Percentiles rank a stretch among this genome's conserved stretches.
These are phyloP conservation scores for Aquilaria yunnanensis DNA, from an alignment of 345 rosid genomes.

Conservation along the genomic window DNA sequence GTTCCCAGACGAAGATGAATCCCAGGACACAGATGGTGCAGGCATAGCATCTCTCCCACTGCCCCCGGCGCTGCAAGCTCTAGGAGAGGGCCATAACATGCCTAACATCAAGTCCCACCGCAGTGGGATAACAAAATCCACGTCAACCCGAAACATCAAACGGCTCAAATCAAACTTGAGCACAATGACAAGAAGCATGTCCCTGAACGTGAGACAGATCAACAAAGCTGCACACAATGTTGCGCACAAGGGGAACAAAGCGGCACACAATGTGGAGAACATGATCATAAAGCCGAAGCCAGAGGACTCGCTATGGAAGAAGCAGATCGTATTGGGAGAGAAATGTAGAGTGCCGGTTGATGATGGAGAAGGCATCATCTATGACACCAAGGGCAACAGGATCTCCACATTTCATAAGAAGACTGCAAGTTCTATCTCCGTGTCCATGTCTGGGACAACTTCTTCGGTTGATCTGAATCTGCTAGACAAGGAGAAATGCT, in stretches of 20 bases:
- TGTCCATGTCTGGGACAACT: constrained; percentile 29
- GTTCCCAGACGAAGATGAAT: too few relatives aligned
- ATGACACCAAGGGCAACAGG: constrained; percentile 35
- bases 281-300: constrained; percentile 23
- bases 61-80: constrained; percentile 36
- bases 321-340: constrained; percentile 67
- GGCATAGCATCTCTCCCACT: constrained; percentile 24
- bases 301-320: constrained; percentile 54
- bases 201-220: constrained; percentile 14
- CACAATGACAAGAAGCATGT: constrained; percentile 30
- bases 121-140: constrained; percentile 13
- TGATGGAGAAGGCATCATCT: constrained; percentile 26
- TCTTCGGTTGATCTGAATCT: constrained; percentile 25
- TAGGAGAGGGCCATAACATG: constrained; percentile 12
- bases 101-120: constrained; percentile 17
- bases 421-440: constrained; percentile 26
- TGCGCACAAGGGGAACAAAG: constrained; percentile 14
- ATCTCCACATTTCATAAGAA: constrained; percentile 36
- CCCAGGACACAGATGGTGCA: neutral
- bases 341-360: constrained; percentile 50
- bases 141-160: constrained; percentile 10
- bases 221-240: neutral
- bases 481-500: constrained; percentile 9
- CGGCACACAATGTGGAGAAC: neutral
- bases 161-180: constrained; percentile 16